Conservation (phyloP, 148 eudicot genomes). For the Mesembryanthemum crystallinum region DNA sequence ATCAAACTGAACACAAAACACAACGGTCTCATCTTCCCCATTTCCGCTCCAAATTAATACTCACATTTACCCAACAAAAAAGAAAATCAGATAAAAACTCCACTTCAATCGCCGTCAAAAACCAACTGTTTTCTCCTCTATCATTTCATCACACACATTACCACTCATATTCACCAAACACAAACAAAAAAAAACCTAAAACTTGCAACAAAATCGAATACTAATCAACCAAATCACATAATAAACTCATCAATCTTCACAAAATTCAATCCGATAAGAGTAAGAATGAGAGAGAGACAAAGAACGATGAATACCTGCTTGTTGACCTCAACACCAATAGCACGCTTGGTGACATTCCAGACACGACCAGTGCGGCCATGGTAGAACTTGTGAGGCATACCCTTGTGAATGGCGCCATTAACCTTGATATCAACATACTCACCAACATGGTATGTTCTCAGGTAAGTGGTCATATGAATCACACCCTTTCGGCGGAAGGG, state of each 20-base stretch:
- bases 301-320: slow-evolving; percentile 52
- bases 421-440: slow-evolving; percentile 52
- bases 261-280: not conserved
- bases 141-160: not conserved
- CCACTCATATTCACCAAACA: not conserved
- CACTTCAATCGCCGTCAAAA: not conserved
- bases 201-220: too few species aligned
- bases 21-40: too few species aligned
- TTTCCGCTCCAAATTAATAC: not conserved
- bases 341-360: slow-evolving; percentile 51
- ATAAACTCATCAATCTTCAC: too few species aligned
- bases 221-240: not conserved
- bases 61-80: not conserved
- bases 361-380: slow-evolving; percentile 57
- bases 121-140: too few species aligned
- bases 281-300: too few species aligned
- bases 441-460: slow-evolving; percentile 38
- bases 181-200: not conserved
- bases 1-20: too few species aligned
- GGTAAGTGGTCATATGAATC: slow-evolving; percentile 36
- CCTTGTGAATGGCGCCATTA: slow-evolving; percentile 51
- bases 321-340: slow-evolving; percentile 48
- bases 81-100: not conserved
- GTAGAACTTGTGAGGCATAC: slow-evolving; percentile 54
- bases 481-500: slow-evolving; percentile 40